Evolutionary conservation across 129 eudicot species (phyloP).

Genomic region (Escallonia herrerae): DNA sequence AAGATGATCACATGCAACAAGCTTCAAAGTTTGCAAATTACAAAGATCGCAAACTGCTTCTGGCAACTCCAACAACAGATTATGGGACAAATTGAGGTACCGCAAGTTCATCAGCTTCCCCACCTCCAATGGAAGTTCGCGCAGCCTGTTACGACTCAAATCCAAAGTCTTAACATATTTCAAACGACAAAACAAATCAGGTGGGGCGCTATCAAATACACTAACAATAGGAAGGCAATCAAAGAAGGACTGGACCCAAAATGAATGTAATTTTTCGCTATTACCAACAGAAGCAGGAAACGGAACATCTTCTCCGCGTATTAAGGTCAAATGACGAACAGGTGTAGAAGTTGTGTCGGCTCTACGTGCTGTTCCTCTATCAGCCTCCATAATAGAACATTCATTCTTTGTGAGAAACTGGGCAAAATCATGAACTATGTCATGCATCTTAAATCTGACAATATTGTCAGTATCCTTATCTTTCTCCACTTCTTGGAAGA

Average conservation of each 20-base stretch:
- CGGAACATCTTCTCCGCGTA: slow-evolving; percentile 23
- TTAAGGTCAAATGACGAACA: slow-evolving; percentile 29
- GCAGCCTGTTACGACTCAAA: slow-evolving; percentile 33
- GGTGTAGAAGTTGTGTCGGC: not conserved
- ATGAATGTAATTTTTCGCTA: slow-evolving; percentile 19
- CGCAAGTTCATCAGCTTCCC: slow-evolving; percentile 20
- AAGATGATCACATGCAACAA: slow-evolving; percentile 28
- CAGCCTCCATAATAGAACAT: slow-evolving; percentile 18
- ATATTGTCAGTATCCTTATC: slow-evolving; percentile 17
- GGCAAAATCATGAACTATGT: slow-evolving; percentile 47
- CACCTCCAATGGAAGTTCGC: slow-evolving; percentile 25
- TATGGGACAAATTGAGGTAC: slow-evolving; percentile 39
- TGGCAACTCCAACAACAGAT: slow-evolving; percentile 35
- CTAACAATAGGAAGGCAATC: slow-evolving; percentile 31
- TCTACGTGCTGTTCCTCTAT: not conserved
- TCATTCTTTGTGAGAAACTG: slow-evolving; percentile 28
- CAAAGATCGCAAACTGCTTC: slow-evolving; percentile 28
- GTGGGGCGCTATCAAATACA: slow-evolving; percentile 16
- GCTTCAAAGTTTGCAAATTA: slow-evolving; percentile 44
- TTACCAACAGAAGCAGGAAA: slow-evolving; percentile 14
- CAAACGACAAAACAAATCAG: slow-evolving; percentile 22
- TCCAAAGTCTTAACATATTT: slow-evolving; percentile 20
- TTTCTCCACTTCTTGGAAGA: slow-evolving; percentile 26
- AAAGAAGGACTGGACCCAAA: slow-evolving; percentile 47
- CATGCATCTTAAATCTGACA: slow-evolving; percentile 34